Base-by-base conservation (phyloP, 257 asterid genomes). In the Sherardia arvensis region DNA sequence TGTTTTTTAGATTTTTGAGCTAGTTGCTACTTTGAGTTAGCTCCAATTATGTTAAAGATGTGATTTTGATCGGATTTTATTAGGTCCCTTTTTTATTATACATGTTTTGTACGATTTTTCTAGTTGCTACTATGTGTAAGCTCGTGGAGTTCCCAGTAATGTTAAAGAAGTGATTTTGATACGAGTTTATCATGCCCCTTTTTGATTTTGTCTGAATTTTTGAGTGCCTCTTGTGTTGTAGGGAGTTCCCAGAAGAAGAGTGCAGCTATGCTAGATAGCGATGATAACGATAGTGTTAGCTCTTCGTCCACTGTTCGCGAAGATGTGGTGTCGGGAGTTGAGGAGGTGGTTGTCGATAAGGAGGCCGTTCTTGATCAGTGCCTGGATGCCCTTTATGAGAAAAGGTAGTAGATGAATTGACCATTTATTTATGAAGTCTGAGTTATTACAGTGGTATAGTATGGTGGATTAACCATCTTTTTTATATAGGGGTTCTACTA, bases 351-450 rank as follows among this genome's bases (percentile, higher is more conserved):
- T 61, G 69, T 80, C 56, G 87, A 78, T 21, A 83, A 73, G 72
- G 98, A 86, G 26, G 58, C 71, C 59, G 23, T 88, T 67, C 95
- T 92, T 70, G 98, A 92, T 73, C 85, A 85, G 45, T 73, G 69
- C 36, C 61, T 93, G 74, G 99, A 93, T 62, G 87, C 83, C 66
- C 83, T 93, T 62, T 93, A 76, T n/a, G 97, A 93, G 80, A 93
- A 90, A 76, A 87, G 99, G 99, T 92, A 75, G 47, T 27, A 64
- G 21, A 0, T 18, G 15, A 2, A 9, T 25, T 14, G 3, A 15
- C 62, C 58, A 38, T 36, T 38, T 20, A 0, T 57, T 20, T 12
- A 0, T 27, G 3, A 29, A 22, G 45, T n/a, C 23, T 18, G 22
- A 58, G 27, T 57, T 32, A 15, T 38, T 58, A 66, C 25, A 53